Conservation (phyloP, 495 filamentous ascomycete genomes). For the Penicillium steckii region DNA sequence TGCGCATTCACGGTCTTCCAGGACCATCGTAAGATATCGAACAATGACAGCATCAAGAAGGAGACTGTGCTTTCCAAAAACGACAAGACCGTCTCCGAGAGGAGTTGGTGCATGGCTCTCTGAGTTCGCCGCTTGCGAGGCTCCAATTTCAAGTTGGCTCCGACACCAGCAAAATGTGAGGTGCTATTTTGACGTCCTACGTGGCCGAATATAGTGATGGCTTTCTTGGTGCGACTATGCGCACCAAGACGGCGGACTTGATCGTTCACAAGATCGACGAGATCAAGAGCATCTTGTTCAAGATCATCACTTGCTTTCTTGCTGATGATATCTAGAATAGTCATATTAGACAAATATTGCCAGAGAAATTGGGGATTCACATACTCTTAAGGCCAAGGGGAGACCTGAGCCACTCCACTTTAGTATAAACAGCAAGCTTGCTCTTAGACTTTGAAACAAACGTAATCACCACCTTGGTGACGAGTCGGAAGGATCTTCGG, state of each 20-base stretch:
- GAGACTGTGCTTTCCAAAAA: conserved; percentile 68
- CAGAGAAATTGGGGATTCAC: conserved; percentile 11
- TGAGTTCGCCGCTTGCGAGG: conserved; percentile 60
- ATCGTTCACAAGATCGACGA: conserved; percentile 81
- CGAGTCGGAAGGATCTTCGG: conserved; percentile 72
- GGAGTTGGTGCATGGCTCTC: conserved; percentile 63
- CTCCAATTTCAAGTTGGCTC: conserved; percentile 37
- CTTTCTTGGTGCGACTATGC: conserved; percentile 83
- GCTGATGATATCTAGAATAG: conserved; percentile 60
- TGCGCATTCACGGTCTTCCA: conserved; percentile 74
- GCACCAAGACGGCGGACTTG: conserved; percentile 78
- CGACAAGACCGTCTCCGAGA: conserved; percentile 66
- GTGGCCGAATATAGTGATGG: conserved; percentile 85
- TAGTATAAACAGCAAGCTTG: conserved; percentile 84
- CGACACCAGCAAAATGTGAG: conserved; percentile 57
- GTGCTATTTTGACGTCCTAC: conserved; percentile 71
- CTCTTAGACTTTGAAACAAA: conserved; percentile 88
- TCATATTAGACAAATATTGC: conserved; percentile 7
- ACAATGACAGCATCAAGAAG: conserved; percentile 71
- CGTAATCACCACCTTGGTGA: conserved; percentile 91
- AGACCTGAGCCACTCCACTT: conserved; percentile 77
- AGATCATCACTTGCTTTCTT: conserved; percentile 78
- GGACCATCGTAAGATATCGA: conserved; percentile 58
- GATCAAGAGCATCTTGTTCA: conserved; percentile 77
- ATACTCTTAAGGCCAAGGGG: conserved; percentile 62